Evolutionary conservation across 768 basidiomycete genomes (phyloP).

Genomic region (Amanita rubescens): DNA sequence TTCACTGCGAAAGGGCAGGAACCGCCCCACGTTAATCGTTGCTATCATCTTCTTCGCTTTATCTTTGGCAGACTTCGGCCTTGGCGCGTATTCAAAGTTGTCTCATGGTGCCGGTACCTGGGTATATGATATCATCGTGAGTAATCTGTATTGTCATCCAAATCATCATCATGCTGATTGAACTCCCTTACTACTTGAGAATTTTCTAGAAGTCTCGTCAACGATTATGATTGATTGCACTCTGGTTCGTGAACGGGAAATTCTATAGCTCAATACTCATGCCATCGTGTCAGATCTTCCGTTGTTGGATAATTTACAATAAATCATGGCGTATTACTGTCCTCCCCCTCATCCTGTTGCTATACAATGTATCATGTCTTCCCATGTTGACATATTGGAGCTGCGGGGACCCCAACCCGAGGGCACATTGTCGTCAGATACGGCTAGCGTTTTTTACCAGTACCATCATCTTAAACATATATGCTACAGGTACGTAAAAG

Average conservation of each 20-base stretch:
- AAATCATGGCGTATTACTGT: not conserved
- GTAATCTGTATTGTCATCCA: not conserved
- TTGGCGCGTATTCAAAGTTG: not conserved
- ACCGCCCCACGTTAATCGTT: not conserved
- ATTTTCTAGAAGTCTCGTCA: not conserved
- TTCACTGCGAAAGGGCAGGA: not conserved
- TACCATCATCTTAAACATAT: not conserved
- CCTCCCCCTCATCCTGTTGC: not conserved
- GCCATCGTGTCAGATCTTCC: not conserved
- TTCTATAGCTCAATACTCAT: not conserved
- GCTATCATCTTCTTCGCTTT: not conserved
- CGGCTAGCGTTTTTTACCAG: not conserved
- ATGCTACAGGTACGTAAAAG: constrained; percentile 1
- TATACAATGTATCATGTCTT: not conserved
- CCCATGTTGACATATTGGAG: not conserved
- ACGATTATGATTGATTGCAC: not conserved
- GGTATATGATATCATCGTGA: not conserved
- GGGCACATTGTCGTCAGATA: not conserved
- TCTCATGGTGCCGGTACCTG: too few species aligned
- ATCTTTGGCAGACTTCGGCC: not conserved
- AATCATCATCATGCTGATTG: not conserved
- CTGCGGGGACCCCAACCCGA: not conserved
- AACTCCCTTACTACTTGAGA: not conserved
- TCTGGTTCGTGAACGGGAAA: not conserved
- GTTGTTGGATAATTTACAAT: constrained; percentile 1